Conservation (phyloP, 768 basidiomycete genomes). For the Leccinum fibrillosum region DNA sequence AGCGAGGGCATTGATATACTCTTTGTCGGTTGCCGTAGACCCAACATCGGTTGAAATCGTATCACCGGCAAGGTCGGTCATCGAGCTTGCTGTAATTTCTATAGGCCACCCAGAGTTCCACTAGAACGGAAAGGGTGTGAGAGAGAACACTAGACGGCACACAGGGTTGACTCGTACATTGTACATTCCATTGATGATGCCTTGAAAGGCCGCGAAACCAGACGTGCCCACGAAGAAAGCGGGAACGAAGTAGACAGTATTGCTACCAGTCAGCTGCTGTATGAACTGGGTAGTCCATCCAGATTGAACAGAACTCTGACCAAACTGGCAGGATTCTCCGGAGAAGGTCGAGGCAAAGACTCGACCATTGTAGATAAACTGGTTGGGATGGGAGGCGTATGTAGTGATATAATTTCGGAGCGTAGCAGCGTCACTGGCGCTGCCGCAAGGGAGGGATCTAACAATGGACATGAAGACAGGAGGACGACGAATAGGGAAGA, state of each 20-base stretch:
- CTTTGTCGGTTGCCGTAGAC: slow-evolving; percentile 47
- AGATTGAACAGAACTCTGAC: slow-evolving; percentile 44
- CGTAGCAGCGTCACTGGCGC: slow-evolving; percentile 43
- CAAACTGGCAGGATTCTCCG: slow-evolving; percentile 68
- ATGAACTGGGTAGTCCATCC: slow-evolving; percentile 61
- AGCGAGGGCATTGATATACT: slow-evolving; percentile 47
- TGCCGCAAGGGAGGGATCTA: slow-evolving; percentile 55
- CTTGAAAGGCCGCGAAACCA: slow-evolving; percentile 42
- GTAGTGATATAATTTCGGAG: slow-evolving; percentile 54
- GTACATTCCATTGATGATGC: slow-evolving; percentile 56
- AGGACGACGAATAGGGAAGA: slow-evolving; percentile 10
- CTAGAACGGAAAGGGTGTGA: slow-evolving; percentile 31
- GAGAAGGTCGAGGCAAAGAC: slow-evolving; percentile 70
- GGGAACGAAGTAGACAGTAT: slow-evolving; percentile 60
- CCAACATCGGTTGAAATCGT: slow-evolving; percentile 39
- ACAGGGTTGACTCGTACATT: slow-evolving; percentile 40
- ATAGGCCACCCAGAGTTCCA: slow-evolving; percentile 85
- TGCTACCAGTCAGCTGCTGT: slow-evolving; percentile 42
- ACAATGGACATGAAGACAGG: not conserved
- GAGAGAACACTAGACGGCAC: slow-evolving; percentile 8
- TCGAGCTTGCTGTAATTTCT: slow-evolving; percentile 40
- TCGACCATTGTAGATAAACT: slow-evolving; percentile 44
- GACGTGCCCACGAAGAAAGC: slow-evolving; percentile 63
- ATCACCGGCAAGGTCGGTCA: slow-evolving; percentile 2
- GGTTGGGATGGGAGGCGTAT: slow-evolving; percentile 56